Conservation (phyloP, 139 green algal species). For the Tetradesmus lagerheimii region DNA sequence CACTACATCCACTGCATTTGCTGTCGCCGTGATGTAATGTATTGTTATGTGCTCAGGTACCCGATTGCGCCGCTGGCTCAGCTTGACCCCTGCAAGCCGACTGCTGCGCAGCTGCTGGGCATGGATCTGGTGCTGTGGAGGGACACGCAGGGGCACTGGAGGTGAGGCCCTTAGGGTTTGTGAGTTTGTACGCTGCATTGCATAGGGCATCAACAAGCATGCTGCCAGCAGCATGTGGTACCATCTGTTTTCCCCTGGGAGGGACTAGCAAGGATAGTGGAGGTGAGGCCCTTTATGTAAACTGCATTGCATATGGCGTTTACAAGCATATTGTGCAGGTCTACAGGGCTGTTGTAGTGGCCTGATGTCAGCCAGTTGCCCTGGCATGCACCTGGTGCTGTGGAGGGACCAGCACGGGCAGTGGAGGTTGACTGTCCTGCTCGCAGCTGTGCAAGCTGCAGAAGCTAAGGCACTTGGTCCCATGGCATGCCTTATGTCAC, state of each 20-base stretch:
- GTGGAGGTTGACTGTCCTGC: neutral
- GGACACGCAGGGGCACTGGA: slow-evolving; percentile 44
- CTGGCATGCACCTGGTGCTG: neutral
- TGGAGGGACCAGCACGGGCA: neutral
- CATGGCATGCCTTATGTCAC: too few species aligned
- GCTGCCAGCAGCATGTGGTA: too few species aligned
- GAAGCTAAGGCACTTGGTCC: too few species aligned
- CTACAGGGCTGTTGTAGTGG: too few species aligned
- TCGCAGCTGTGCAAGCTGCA: too few species aligned
- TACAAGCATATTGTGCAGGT: too few species aligned
- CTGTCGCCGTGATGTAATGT: neutral
- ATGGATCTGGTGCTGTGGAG: slow-evolving; percentile 49
- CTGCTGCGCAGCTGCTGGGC: slow-evolving; percentile 43
- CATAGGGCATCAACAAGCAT: neutral
- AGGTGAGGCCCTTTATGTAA: too few species aligned
- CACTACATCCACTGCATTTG: neutral
- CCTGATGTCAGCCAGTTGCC: neutral
- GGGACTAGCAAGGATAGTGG: slow-evolving; percentile 41
- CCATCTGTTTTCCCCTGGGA: too few species aligned
- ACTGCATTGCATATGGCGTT: neutral
- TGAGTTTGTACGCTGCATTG: too few species aligned
- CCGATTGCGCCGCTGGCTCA: slow-evolving; percentile 1
- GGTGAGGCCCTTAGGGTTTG: too few species aligned
- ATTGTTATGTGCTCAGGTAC: neutral
- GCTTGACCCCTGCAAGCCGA: slow-evolving; percentile 27